phyloP scores from a whole-genome alignment of 768 basidiomycete species.

The Rhodotorula taiwanensis region DNA sequence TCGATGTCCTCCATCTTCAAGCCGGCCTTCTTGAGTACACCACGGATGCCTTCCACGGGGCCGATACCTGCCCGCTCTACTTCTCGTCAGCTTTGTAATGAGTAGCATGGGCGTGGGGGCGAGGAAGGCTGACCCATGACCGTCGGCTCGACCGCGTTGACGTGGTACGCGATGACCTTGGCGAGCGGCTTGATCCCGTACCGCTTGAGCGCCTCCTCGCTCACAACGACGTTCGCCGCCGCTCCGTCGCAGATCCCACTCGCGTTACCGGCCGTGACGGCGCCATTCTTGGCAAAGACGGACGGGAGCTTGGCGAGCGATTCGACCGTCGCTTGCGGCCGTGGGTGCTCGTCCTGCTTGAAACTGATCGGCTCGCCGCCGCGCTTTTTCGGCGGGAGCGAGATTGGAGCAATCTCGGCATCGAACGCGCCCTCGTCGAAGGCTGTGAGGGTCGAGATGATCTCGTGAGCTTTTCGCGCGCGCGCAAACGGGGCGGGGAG shows the following conservation, averaged over 20 bases:
- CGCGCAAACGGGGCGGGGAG: too few species aligned
- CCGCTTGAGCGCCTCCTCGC: constrained; percentile 43
- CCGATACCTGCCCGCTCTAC: constrained; percentile 41
- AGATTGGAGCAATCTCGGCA: constrained; percentile 40
- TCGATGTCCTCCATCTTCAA: constrained; percentile 45
- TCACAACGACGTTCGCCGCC: constrained; percentile 48
- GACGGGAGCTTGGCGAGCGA: constrained; percentile 42
- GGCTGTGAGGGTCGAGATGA: too few species aligned
- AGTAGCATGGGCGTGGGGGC: too few species aligned
- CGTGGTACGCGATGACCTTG: constrained; percentile 45
- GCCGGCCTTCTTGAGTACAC: constrained; percentile 37
- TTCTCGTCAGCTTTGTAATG: neutral
- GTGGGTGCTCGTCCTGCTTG: constrained; percentile 46
- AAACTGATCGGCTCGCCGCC: constrained; percentile 38
- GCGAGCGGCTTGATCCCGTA: constrained; percentile 46
- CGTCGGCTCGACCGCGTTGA: constrained; percentile 47
- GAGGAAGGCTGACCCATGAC: constrained; percentile 44
- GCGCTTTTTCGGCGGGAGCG: constrained; percentile 40
- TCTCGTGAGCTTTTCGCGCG: too few species aligned
- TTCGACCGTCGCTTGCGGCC: constrained; percentile 44
- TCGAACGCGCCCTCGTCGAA: constrained; percentile 43
- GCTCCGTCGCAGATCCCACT: constrained; percentile 48
- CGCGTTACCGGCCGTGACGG: constrained; percentile 47
- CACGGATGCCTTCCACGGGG: constrained; percentile 43
- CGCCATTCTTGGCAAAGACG: constrained; percentile 46